phyloP scores from a whole-genome alignment of 441 rosid genomes.

The Biscutella laevigata region DNA sequence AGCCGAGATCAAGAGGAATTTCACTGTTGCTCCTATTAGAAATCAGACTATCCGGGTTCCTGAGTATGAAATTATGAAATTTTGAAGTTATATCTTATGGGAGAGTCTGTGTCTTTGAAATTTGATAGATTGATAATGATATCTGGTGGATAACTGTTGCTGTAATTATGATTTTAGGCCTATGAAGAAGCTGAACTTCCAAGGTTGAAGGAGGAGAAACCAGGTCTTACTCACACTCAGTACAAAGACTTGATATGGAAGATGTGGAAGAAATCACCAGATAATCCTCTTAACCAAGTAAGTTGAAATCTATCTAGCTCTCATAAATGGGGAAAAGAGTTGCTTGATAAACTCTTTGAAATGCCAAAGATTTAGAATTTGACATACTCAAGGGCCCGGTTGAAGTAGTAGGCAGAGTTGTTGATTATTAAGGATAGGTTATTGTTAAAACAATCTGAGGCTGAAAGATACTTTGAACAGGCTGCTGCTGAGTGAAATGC shows the following conservation, averaged over 20 bases:
- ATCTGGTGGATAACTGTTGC: conserved; percentile 1
- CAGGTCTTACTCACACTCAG: conserved; percentile 91
- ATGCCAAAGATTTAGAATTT: not conserved
- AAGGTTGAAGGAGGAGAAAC: conserved; percentile 80
- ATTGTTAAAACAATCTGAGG: not conserved
- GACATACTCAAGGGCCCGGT: not conserved
- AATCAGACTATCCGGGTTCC: not conserved
- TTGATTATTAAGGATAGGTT: not conserved
- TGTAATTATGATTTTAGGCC: conserved; percentile 38
- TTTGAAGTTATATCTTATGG: not conserved
- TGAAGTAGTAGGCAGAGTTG: not conserved
- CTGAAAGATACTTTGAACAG: conserved; percentile 17
- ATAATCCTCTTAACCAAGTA: conserved; percentile 95
- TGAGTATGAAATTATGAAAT: not conserved
- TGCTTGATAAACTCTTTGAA: conserved; percentile 2
- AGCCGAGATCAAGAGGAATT: not conserved
- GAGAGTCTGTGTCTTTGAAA: not conserved
- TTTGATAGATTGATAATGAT: not conserved
- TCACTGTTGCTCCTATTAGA: not conserved
- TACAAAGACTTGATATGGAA: conserved; percentile 98
- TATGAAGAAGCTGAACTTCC: conserved; percentile 94
- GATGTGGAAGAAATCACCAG: conserved; percentile 97
- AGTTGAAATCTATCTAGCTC: not conserved
- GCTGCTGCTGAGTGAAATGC: conserved; percentile 26
- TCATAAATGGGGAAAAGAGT: not conserved